Evolutionary conservation across 2,329 filamentous ascomycete species (phyloP), one percentile per base, ranked within the genome.

Genomic region (Exophiala xenobiotica): DNA sequence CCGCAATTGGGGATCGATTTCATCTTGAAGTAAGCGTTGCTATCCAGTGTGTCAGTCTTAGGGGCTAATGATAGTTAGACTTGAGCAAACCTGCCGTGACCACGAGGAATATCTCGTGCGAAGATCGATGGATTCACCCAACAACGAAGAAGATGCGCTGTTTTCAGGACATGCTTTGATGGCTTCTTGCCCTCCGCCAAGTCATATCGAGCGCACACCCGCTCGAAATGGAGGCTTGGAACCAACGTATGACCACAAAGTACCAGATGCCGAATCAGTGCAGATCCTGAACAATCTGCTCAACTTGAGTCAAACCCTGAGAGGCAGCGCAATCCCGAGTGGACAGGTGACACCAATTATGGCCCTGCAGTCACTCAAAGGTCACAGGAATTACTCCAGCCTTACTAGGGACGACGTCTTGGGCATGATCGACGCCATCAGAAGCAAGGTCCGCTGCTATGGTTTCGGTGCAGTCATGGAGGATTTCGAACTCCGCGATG

Each of bases 91-190:
- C 46, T 97, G 93, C 77, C 95, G 95, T 81, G 84, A 90, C 62
- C 90, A 96, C 70, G 80, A 92, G 72, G 88, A 90, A 62, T 88
- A 85, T 71, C 78, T 95, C 55, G 75, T 91, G 61, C 84, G 78
- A 51, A 72, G 76, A 53, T 78, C 75, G 56, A 69, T 76, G 67
- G 76, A 73, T 70, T 74, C 46, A 53, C 75, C 56, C 42, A 72
- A 79, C 59, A 69, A 82, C 49, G 74, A 79, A 46, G 85, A 86
- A 58, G 79, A 79, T 60, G 82, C 86, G 52, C 78, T 68, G 1
- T 71, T 88, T 35, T 92, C 88, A 59, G 93, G 92, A 33, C 93
- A 99, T 69, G 91, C 89, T 3, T 76, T 97, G 60, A 97, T 97
- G 92, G 88, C 89, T 12, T 88, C 87, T 12, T 95, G 89, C 66